These are phyloP conservation scores for Tricholoma hemisulphureum DNA, from an alignment of 768 basidiomycete genomes.

Conservation along the genomic window DNA sequence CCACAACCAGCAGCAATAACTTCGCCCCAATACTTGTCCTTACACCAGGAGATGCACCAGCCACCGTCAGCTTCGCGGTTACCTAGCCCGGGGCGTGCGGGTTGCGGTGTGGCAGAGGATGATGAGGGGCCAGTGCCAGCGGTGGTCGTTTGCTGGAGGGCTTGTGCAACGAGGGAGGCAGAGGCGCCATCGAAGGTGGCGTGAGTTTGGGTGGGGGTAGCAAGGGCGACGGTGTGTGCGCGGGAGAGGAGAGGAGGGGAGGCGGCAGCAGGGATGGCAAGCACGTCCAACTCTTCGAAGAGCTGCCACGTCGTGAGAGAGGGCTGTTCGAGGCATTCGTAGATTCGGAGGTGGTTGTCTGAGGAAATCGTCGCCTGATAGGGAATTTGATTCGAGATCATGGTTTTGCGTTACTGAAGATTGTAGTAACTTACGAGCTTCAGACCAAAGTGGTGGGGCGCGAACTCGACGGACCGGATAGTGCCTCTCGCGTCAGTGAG, in stretches of 20 bases:
- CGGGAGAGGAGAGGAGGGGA: constrained; percentile 41
- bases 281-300: constrained; percentile 74
- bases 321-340: constrained; percentile 84
- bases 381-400: not conserved
- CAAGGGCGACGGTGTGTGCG: constrained; percentile 57
- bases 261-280: constrained; percentile 45
- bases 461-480: constrained; percentile 83
- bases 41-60: constrained; percentile 95
- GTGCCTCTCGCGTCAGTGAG: constrained; percentile 84
- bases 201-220: constrained; percentile 69
- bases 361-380: constrained; percentile 84
- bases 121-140: constrained; percentile 1
- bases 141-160: constrained; percentile 47
- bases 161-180: constrained; percentile 61
- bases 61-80: constrained; percentile 86
- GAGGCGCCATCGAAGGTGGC: constrained; percentile 54
- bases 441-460: constrained; percentile 83
- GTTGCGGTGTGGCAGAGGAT: constrained; percentile 9
- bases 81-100: constrained; percentile 38
- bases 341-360: constrained; percentile 84
- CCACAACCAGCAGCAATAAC: constrained; percentile 78
- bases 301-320: constrained; percentile 74
- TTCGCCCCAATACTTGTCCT: constrained; percentile 95
- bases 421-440: constrained; percentile 61
- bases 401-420: not conserved